Evolutionary conservation across 2,329 filamentous ascomycete species (phyloP).

Genomic region (Lachnellula occidentalis): DNA sequence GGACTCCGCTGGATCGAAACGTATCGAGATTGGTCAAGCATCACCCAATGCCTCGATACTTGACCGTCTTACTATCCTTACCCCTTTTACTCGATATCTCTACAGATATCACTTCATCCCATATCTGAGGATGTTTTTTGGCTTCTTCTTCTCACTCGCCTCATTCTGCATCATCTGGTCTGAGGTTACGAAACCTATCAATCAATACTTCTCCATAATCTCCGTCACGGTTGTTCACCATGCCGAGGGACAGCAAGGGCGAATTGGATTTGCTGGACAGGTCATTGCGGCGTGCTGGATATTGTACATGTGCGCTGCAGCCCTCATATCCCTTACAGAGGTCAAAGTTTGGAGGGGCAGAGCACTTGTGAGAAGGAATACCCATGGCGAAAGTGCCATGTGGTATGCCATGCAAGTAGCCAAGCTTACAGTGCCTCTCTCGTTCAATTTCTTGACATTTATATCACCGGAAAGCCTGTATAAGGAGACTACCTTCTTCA

Average conservation of each 20-base stretch:
- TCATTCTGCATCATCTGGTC: conserved; percentile 89
- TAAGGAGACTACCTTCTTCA: conserved; percentile 72
- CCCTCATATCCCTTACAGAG: conserved; percentile 80
- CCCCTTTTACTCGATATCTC: conserved; percentile 76
- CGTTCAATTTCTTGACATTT: conserved; percentile 96
- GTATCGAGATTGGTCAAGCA: conserved; percentile 65
- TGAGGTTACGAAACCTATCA: conserved; percentile 79
- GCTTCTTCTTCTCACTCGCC: conserved; percentile 64
- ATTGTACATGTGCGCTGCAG: conserved; percentile 90
- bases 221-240: conserved; percentile 52
- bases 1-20: conserved; percentile 75
- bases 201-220: conserved; percentile 69
- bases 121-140: conserved; percentile 56
- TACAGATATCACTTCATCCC: conserved; percentile 72
- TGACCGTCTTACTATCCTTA: conserved; percentile 57
- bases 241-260: conserved; percentile 61
- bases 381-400: conserved; percentile 85
- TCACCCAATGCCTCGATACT: conserved; percentile 51
- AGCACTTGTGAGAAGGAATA: conserved; percentile 83
- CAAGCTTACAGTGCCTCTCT: conserved; percentile 83
- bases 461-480: conserved; percentile 66
- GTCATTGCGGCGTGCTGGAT: conserved; percentile 82
- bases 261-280: conserved; percentile 83
- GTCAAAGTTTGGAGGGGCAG: conserved; percentile 97
- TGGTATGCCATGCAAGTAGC: conserved; percentile 95